Conservation (phyloP, 257 asterid genomes). For the Solanum chilense region DNA sequence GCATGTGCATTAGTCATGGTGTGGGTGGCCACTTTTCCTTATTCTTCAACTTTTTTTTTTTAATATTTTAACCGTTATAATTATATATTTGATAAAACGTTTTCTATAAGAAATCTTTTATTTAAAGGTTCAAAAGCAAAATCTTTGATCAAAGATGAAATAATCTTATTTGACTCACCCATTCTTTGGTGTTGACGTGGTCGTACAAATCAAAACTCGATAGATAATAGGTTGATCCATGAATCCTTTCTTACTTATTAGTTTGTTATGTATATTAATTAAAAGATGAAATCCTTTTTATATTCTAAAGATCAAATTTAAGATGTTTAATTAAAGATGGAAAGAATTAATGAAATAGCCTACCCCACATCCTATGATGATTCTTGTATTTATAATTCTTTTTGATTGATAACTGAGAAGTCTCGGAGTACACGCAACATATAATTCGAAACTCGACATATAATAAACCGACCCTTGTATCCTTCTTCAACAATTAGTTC, state of each 20-base stretch:
- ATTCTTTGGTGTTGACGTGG: not conserved
- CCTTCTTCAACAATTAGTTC: not conserved
- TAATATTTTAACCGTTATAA: too few relatives aligned
- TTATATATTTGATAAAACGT: rapidly evolving
- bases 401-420: not conserved
- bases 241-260: not conserved
- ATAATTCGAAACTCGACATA: rapidly evolving
- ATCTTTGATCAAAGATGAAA: not conserved
- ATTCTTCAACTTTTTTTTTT: not conserved
- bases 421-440: not conserved
- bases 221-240: not conserved
- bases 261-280: not conserved
- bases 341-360: not conserved
- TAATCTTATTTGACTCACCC: not conserved
- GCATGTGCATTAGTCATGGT: conserved; percentile 46
- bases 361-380: not conserved
- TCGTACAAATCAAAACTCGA: not conserved
- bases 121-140: rapidly evolving
- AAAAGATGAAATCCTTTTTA: not conserved
- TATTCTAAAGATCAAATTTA: not conserved
- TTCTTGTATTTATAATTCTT: not conserved
- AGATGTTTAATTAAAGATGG: not conserved
- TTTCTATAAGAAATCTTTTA: rapidly evolving
- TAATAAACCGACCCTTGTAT: not conserved
- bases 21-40: conserved; percentile 40